Base-by-base conservation (phyloP, 192 early-diverging fungal genomes). In the Thamnidium elegans region DNA sequence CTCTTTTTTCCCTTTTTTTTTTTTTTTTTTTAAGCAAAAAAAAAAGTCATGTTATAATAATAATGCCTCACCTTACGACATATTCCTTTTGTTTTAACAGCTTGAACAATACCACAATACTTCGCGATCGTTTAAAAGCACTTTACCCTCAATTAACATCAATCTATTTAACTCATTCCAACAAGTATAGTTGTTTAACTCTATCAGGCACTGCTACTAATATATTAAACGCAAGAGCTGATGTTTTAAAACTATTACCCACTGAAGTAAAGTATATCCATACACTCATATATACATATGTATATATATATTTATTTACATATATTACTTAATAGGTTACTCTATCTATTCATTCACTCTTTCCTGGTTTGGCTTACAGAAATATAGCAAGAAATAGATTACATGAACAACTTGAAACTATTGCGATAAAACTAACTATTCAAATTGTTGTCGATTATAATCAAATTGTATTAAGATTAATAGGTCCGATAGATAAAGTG, bases 391-490 rank as follows among this genome's bases (percentile, higher is more conserved):
- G 43, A 45, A 42, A 45, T 14, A 59, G 39, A 42, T 23, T 59
- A 45, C 43, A 59, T 26, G 13, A 59, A 45, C 4, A 43, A 43
- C 58, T 59, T 23, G 39, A 42, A 2, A 13, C 43, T 4, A 59
- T 59, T 45, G 58, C 39, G 11, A 21, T 20, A 8, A 59, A 59
- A 8, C 42, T 13, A 59, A 20, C 42, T 0, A 15, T 59, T 26
- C 58, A 59, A 15, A 59, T 59, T 43, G 15, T 45, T 21, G 20
- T 59, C 11, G 58, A 59, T 13, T 59, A 59, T 45, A 59, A 59
- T 15, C 14, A 31, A 43, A 39, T 42, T 6, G 14, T 45, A 14
- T 20, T 59, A 42, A 45, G 14, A 20, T 9, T 59, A 17, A 45
- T 59, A 23, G 58, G 58, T 3, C 14, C 36, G 14, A 14, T 26